Percentiles rank a stretch among this genome's conserved stretches.
These are phyloP conservation scores for Eucalyptus tenuipes DNA, from an alignment of 345 rosid species.

Conservation along the genomic window DNA sequence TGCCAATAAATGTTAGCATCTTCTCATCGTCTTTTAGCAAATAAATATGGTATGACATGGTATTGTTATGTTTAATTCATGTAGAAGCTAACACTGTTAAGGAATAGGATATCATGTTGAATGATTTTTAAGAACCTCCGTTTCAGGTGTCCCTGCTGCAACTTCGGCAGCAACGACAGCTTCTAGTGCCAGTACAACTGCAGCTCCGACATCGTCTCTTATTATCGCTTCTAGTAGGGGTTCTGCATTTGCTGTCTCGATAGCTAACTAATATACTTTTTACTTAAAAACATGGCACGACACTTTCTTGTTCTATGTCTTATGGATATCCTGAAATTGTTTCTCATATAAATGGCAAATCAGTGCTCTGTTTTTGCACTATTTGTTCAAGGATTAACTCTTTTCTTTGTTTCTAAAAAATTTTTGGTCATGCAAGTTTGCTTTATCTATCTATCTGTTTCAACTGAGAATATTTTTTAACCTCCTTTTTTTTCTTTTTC, in stretches of 20 bases:
- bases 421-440: background rate
- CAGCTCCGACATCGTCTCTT: slow-evolving; percentile 46
- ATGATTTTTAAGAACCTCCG: background rate
- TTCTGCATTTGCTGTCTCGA: slow-evolving; percentile 17
- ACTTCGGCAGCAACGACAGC: slow-evolving; percentile 34
- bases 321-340: background rate
- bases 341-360: background rate
- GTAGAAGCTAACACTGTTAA: background rate
- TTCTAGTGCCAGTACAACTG: slow-evolving; percentile 20
- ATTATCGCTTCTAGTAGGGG: slow-evolving; percentile 60
- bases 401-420: too few species aligned
- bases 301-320: background rate
- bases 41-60: background rate
- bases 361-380: background rate
- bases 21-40: background rate
- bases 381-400: background rate
- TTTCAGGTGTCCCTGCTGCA: slow-evolving; percentile 40
- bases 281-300: background rate
- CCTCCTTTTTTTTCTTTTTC: background rate
- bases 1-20: background rate
- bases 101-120: background rate
- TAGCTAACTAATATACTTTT: background rate
- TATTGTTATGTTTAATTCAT: background rate
- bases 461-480: background rate
- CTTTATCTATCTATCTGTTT: background rate